Evolutionary conservation across 1,284 basidiomycete genomes (phyloP), one percentile per base, ranked within the genome.

Genomic region (Sporisorium graminicola): DNA sequence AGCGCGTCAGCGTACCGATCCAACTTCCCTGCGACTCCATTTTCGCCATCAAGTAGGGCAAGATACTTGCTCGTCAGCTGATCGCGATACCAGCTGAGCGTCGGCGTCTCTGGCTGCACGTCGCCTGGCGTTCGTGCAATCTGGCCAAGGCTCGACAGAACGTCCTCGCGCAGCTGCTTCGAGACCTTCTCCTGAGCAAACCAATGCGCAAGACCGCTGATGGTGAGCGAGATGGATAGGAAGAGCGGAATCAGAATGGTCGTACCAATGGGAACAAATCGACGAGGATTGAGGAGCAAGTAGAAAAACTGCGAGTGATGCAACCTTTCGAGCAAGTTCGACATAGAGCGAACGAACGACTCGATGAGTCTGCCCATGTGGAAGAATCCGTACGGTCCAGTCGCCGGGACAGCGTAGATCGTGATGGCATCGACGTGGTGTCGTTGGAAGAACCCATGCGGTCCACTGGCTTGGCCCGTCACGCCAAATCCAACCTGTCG

Each of bases 391-490:
- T 98, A 94, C 4, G 97, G 97, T 3, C 96, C 95, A 10, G 88
- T 87, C 0, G 95, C 93, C 12, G 95, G 95, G 6, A 93, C 87
- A 5, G 91, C 94, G 84, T 93, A 98, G 22, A 99, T 82, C 0
- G 95, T 97, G 65, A 98, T 89, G 0, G 95, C 93, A 85, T 99
- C 96, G 63, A 99, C 95, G 42, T 95, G 92, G 86, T 93, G 96
- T 83, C 94, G 93, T 67, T 59, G 55, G 43, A 71, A 69, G 42
- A 78, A 69, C 16, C 78, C 74, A 18, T 80, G 79, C n/a, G 78
- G 68, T 0, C 79, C 78, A 53, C 69, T 78, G 43, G 74, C 60
- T 14, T 61, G 66, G 18, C 67, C 66, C 1, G 61, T 53, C n/a
- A 75, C 51, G n/a, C 64, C 57, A 26, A 56, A 58, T 0, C 60